Percentiles rank a stretch among this genome's conserved stretches.
Conservation (phyloP, 1,284 basidiomycete species). For the Takashimella tepidaria region DNA sequence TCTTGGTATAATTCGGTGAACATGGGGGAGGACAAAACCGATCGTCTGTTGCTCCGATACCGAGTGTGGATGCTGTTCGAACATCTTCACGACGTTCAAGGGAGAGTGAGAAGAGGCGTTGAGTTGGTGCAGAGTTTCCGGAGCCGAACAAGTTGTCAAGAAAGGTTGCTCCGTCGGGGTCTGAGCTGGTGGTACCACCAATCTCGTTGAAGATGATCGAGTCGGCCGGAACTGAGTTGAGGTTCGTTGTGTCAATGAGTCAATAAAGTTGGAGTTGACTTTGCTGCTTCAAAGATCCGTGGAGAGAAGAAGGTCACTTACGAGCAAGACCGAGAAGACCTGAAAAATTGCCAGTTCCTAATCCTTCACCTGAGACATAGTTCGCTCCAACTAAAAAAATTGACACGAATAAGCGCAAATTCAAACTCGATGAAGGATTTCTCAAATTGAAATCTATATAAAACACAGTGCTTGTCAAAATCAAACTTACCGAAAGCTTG, state of each 20-base stretch:
- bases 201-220: constrained; percentile 39
- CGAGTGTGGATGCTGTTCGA: constrained; percentile 37
- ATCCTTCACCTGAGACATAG: constrained; percentile 34
- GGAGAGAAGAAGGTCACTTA: constrained; percentile 11
- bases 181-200: constrained; percentile 40
- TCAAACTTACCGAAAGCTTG: constrained; percentile 44
- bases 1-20: constrained; percentile 31
- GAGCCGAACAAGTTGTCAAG: constrained; percentile 48
- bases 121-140: constrained; percentile 36
- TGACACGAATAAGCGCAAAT: too few relatives aligned
- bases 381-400: constrained; percentile 33
- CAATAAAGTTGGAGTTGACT: constrained; percentile 12
- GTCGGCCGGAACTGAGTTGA: constrained; percentile 34
- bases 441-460: too few relatives aligned
- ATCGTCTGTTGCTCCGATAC: constrained; percentile 33
- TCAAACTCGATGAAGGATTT: too few relatives aligned
- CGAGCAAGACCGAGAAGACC: constrained; percentile 44
- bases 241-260: not conserved
- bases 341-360: constrained; percentile 37
- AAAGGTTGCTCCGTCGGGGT: constrained; percentile 46
- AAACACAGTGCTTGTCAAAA: too few relatives aligned
- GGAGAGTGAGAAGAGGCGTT: constrained; percentile 40
- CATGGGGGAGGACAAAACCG: constrained; percentile 39
- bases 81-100: constrained; percentile 43
- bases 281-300: not conserved